Evolutionary conservation across 768 basidiomycete species (phyloP), one percentile per base, ranked within the genome.

Genomic region (Zangia roseola): DNA sequence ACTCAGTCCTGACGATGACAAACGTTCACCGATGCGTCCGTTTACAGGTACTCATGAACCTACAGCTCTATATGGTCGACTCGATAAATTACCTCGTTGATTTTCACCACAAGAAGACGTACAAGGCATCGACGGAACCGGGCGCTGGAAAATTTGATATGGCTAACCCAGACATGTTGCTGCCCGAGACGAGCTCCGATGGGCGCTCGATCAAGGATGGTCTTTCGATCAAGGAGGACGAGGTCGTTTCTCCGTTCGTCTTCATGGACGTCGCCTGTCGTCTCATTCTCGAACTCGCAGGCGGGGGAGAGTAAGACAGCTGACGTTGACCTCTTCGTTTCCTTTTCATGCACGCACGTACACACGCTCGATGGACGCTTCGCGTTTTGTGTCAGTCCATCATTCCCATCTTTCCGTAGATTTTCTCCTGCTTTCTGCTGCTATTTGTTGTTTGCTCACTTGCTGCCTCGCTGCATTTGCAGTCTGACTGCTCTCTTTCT

Each of bases 241-340:
- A 84, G 46, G 76, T 89, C 17, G 78, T 88, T 21, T 84, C 83
- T 44, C 97, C 97, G 10, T 98, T 92, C 69, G 82, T 97, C 52
- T 99, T 99, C 69, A 88, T 98, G 81, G 95, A 99, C 68, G 84
- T 94, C 25, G 92, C 97, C 6, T 97, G 93, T 67, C 75, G 86
- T 57, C 76, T 98, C 60, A 98, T 98, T 59, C 78, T 97, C 40
- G 94, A 97, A 73, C 77, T 98, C 56, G 95, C 94, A 21, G 89
- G 89, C 48, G 80, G 78, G 45, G 75, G 74, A 43, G 74, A 76
- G 31, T 76, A 45, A 20, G 14, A 31, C 31, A 3, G 24, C 7
- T 9, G 8, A 25, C 28, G n/a, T n/a, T n/a, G n/a, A 3, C 23
- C 10, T 26, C 10, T 12, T 19, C 10, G 3, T 10, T 23, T 14